phyloP scores from a whole-genome alignment of 2,329 filamentous ascomycete genomes.

The Alternaria triticina region DNA sequence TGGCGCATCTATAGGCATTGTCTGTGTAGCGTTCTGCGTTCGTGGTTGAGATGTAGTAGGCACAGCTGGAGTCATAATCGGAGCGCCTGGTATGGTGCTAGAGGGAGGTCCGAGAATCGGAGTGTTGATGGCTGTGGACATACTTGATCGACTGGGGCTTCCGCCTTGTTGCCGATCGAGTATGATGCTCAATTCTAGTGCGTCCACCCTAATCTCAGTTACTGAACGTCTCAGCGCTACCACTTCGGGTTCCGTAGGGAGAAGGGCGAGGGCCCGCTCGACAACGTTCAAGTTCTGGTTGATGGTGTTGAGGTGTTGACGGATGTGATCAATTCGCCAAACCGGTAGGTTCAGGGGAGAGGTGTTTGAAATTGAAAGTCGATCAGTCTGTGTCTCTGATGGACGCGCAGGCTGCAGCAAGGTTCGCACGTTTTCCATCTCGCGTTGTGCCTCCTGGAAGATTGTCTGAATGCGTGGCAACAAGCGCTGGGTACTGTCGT shows the following conservation, averaged over 20 bases:
- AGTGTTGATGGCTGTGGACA: background rate
- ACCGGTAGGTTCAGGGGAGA: slow-evolving; percentile 16
- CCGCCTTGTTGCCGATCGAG: slow-evolving; percentile 24
- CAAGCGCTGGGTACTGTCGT: slow-evolving; percentile 22
- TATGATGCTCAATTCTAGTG: slow-evolving; percentile 27
- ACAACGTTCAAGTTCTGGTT: slow-evolving; percentile 33
- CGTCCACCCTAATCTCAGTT: slow-evolving; percentile 33
- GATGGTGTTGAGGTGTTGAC: slow-evolving; percentile 33
- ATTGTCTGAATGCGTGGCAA: slow-evolving; percentile 29
- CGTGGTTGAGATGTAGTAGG: slow-evolving; percentile 13
- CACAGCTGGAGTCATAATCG: slow-evolving; percentile 5
- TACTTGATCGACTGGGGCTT: background rate
- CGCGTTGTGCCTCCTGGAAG: slow-evolving; percentile 36
- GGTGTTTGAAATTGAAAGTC: background rate
- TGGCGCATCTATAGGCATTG: slow-evolving; percentile 24
- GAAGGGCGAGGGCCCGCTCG: slow-evolving; percentile 33
- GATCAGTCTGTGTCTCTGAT: slow-evolving; percentile 1
- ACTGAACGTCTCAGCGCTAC: slow-evolving; percentile 37
- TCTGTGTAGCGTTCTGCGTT: slow-evolving; percentile 2
- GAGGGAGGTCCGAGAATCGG: background rate
- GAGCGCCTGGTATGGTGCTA: background rate
- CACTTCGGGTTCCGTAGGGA: slow-evolving; percentile 39
- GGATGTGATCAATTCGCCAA: slow-evolving; percentile 40
- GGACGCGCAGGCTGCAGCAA: slow-evolving; percentile 23
- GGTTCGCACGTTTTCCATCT: slow-evolving; percentile 41